Evolutionary conservation across 1,284 basidiomycete genomes (phyloP), one percentile per base, ranked within the genome.

Genomic region (Ganoderma lucidum): DNA sequence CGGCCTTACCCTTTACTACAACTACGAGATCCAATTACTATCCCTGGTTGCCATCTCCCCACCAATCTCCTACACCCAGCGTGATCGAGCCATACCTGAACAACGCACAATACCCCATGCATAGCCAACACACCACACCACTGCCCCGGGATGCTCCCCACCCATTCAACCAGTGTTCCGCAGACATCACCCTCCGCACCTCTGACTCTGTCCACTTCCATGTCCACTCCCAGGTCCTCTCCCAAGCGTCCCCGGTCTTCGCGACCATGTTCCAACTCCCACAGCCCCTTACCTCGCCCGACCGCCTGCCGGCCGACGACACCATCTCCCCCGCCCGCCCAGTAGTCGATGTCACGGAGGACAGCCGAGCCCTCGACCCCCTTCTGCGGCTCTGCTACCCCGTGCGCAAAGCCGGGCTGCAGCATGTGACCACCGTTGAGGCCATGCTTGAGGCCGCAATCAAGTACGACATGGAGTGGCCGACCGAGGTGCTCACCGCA

Each of bases 381-480:
- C 78, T 85, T 51, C 74, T 85, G 62, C 77, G 79, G 32, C 76
- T 82, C 61, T 82, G 82, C 63, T 84, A 85, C 69, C 83, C 84
- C 0, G 67, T 75, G 17, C 70, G 71, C 6, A 67, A 71, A 30
- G 1, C 62, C 19, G 51, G 23, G 4, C 12, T 63, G 19, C 8
- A 8, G 4, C 17, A 48, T 23, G 14, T 30, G 10, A 23, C 41
- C n/a, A 59, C 64, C 3, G 44, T 64, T 6, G 63, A 66, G 28
- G 42, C 67, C 4, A 62, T 63, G 4, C 65, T 73, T 39, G 45
- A 66, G 15, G 72, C 72, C 1, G 70, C 70, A 30, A 41, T 63
- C n/a, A 74, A 74, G 66, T 76, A 73, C 65, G 70, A 69, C 35
- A 73, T 76, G 72, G 70, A 59, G 45, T 62, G 56, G 41, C 66